Evolutionary conservation across 345 rosid species (phyloP).

Genomic region (Gossypium rotundifolium): DNA sequence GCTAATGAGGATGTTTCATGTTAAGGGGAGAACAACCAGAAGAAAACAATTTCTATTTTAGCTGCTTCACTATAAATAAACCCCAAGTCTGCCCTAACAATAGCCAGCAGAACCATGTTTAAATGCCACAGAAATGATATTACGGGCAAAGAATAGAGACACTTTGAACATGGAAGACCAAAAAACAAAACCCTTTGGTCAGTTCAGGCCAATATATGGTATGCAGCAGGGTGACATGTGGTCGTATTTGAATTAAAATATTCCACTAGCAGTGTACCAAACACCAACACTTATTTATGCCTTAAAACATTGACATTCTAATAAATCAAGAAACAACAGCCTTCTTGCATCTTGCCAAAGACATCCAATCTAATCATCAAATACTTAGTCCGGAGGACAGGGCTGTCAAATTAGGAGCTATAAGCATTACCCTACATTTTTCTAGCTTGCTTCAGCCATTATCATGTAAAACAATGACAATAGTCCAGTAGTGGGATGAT

Average conservation of each 20-base stretch:
- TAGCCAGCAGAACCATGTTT: neutral
- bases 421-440: neutral
- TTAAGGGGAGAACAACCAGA: neutral
- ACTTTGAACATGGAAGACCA: neutral
- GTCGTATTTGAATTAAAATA: too few species aligned
- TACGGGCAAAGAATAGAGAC: neutral
- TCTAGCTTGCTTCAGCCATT: too few species aligned
- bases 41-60: neutral
- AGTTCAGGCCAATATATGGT: neutral
- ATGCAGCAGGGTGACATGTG: too few species aligned
- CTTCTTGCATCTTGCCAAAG: neutral
- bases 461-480: neutral
- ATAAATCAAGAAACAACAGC: neutral
- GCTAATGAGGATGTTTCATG: neutral
- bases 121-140: neutral
- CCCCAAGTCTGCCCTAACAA: neutral
- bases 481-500: neutral
- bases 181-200: neutral
- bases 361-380: neutral
- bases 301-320: neutral
- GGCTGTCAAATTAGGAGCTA: neutral
- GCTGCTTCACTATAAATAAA: neutral
- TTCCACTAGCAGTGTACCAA: too few species aligned
- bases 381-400: neutral
- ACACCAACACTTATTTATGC: neutral